phyloP scores from a whole-genome alignment of 495 filamentous ascomycete genomes.

The Penicillium steckii region DNA sequence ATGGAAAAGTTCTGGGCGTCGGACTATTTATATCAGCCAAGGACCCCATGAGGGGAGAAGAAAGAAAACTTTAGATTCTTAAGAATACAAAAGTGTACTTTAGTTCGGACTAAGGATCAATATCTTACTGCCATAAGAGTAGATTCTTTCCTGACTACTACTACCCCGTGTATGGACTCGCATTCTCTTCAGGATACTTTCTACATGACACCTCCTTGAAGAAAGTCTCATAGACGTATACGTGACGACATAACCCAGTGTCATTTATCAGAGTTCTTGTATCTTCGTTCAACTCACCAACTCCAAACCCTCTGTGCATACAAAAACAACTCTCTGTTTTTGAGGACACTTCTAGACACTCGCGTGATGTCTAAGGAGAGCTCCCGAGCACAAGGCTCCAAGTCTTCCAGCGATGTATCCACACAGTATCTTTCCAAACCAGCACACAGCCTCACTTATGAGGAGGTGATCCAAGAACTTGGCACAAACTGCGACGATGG shows the following conservation, averaged over 20 bases:
- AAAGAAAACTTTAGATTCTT: constrained; percentile 8
- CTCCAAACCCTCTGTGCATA: neutral
- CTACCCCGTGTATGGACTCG: constrained; percentile 34
- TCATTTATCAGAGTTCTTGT: neutral
- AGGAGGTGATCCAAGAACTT: constrained; percentile 57
- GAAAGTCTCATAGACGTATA: constrained; percentile 28
- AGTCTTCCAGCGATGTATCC: constrained; percentile 5
- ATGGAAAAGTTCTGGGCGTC: neutral
- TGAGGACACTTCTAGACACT: constrained; percentile 3
- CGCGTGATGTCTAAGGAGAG: constrained; percentile 46
- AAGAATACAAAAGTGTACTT: constrained; percentile 14
- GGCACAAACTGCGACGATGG: constrained; percentile 60
- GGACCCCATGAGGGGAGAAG: neutral
- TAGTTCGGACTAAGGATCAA: constrained; percentile 7
- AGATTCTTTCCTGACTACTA: constrained; percentile 2
- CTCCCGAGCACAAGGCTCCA: constrained; percentile 39
- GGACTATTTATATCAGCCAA: constrained; percentile 19
- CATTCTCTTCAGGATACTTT: constrained; percentile 35
- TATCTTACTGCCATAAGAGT: constrained; percentile 1
- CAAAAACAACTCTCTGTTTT: neutral
- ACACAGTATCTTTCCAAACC: constrained; percentile 49
- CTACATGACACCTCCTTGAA: constrained; percentile 37
- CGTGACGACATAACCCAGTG: neutral
- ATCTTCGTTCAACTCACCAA: neutral
- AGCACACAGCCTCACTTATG: constrained; percentile 60